Base-by-base conservation (phyloP, 768 basidiomycete genomes). In the Phaffia australis region DNA sequence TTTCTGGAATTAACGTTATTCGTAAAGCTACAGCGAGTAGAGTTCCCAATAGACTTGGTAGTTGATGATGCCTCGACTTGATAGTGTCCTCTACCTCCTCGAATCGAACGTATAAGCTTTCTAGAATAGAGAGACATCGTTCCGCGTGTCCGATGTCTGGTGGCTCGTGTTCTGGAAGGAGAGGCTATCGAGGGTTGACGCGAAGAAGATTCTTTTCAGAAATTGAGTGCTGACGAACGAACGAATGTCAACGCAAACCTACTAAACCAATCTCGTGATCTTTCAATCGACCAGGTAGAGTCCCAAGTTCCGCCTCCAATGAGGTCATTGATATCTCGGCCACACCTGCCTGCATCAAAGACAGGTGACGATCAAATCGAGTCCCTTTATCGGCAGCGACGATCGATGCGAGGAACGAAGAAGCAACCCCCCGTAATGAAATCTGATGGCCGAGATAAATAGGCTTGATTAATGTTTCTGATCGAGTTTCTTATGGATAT, bases 51-150 rank as follows among this genome's bases (percentile, higher is more conserved):
- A 66, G 35, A 18, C 50, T 35, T 14, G 56, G 56, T 21, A 65
- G 56, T 25, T 51, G 11, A 6, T 23, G 54, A 51, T 29, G n/a
- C 47, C 15, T 11, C 11, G 21, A 11, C 56, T 58, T 29, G 30
- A 59, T 29, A 25, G 23, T n/a, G 16, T n/a, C 6, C 18, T 42
- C 30, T 8, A 25, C 48, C 23, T 66, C 51, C 16, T 51, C 46
- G 32, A 47, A 56, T 1, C 59, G 65, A 27, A 49, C 25, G 27
- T 60, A 27, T 25, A 66, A 46, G 46, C 14, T 54, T 14, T 66
- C 65, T 27, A 66, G 59, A 25, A 66, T 46, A 18, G 51, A 52
- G 35, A 66, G 59, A 29, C 65, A 66, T 19, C 56, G 30, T 21
- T 60, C 49, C 25, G 61, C 59, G 30, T 66, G 65, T 2, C 49